These are phyloP conservation scores for Pseudogymnoascus sp. DNA, from an alignment of 2,329 filamentous ascomycete species.

Conservation along the genomic window DNA sequence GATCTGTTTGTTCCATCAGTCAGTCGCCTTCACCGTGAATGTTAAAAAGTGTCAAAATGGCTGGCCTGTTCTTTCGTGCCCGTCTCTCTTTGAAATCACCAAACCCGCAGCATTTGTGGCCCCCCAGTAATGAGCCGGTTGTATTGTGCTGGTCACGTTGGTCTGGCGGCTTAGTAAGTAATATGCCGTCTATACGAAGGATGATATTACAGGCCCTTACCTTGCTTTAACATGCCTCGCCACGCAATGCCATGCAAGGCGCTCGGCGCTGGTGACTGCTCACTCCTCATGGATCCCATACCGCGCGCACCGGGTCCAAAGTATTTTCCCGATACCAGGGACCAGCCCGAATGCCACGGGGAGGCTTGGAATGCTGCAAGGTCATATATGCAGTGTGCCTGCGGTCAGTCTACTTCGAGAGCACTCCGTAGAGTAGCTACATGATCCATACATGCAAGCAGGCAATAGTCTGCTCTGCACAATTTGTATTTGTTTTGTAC, in stretches of 20 bases:
- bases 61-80: background rate
- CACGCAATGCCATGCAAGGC: background rate
- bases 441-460: background rate
- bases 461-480: background rate
- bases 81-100: background rate
- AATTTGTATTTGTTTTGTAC: background rate
- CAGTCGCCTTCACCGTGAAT: background rate
- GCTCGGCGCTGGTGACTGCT: background rate
- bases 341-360: constrained; percentile 1
- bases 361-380: constrained; percentile 2
- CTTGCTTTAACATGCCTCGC: background rate
- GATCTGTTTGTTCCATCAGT: background rate
- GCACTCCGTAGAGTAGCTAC: background rate
- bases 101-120: background rate
- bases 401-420: background rate
- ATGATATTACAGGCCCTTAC: background rate
- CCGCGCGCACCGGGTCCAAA: background rate
- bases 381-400: constrained; percentile 1
- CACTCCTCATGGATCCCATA: background rate
- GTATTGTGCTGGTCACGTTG: background rate
- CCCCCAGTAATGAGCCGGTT: too few species aligned
- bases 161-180: background rate
- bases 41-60: background rate
- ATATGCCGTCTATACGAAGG: background rate
- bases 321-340: constrained; percentile 3